Conservation (phyloP, 306 rosid species). For the Dalbergia cultrata region DNA sequence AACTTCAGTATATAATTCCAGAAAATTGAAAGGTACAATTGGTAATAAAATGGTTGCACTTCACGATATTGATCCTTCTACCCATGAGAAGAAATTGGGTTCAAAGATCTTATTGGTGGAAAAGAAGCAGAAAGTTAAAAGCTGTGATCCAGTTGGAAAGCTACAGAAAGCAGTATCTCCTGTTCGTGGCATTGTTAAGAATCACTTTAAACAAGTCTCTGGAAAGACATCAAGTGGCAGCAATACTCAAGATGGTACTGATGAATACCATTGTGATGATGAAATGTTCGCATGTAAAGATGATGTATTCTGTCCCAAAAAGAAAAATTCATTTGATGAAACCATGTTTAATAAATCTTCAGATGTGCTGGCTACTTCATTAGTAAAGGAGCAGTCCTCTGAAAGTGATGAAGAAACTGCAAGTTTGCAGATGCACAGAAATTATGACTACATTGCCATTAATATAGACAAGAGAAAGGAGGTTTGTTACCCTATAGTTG, state of each 20-base stretch:
- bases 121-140: constrained; percentile 55
- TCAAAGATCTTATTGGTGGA: constrained; percentile 52
- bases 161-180: constrained; percentile 56
- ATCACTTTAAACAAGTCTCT: constrained; percentile 50
- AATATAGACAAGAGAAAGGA: constrained; percentile 53
- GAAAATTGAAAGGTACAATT: constrained; percentile 54
- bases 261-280: constrained; percentile 49
- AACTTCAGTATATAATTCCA: constrained; percentile 50
- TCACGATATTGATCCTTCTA: constrained; percentile 50
- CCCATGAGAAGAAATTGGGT: constrained; percentile 57
- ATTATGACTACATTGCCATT: constrained; percentile 40
- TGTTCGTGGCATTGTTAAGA: constrained; percentile 67
- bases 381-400: constrained; percentile 56
- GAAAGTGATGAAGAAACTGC: constrained; percentile 63
- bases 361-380: constrained; percentile 55
- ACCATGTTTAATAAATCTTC: constrained; percentile 54
- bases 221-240: constrained; percentile 56
- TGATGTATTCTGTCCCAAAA: constrained; percentile 60
- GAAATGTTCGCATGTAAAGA: constrained; percentile 64
- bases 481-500: constrained; percentile 47
- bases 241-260: constrained; percentile 48
- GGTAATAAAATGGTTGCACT: constrained; percentile 52
- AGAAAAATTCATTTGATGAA: constrained; percentile 55
- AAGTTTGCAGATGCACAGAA: constrained; percentile 53
- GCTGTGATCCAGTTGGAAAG: constrained; percentile 46